Base-by-base conservation (phyloP, 2,329 filamentous ascomycete genomes). In the Colletotrichum aenigma region DNA sequence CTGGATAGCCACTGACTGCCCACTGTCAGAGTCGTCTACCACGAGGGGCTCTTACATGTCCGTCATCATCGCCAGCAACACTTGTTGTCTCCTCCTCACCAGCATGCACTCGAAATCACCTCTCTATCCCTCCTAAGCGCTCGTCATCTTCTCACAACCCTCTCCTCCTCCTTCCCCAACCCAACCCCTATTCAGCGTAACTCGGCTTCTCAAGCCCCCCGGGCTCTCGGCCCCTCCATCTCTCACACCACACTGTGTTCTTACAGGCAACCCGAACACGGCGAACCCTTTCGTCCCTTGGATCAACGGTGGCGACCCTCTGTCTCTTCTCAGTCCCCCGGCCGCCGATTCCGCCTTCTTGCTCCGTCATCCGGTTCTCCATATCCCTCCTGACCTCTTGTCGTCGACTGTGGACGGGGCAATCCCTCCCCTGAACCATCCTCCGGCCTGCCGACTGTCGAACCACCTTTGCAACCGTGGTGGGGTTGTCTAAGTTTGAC, bases 41-140 rank as follows among this genome's bases (percentile, higher is more conserved):
- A 65, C 65, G 74, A 75, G 56, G 70, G 73, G 32, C 64, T 74
- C 74, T 74, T 74, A 76, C 74, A 76, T 66, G 65, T 69, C 74
- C 66, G 65, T 48, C 70, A 76, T 74, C 58, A 30, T 74, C 58
- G 24, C 74, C n/a, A 74, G 64, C 65, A 69, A 69, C 70, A 34
- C 13, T 30, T 13, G 48, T 69, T 74, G 74, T 76, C 65, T 69
- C 43, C 43, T 52, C 58, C 70, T 74, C 71, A 48, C 62, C 71
- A 75, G 62, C 65, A 76, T 76, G 74, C 71, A 75, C 61, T 67
- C 71, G 66, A 66, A 55, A 75, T 62, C 66, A 38, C 48, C 48
- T 43, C 52, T 56, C 66, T 74, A 56, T 56, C 61, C 62, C 38
- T 75, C 61, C 52, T 76, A 75, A 61, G 61, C 60, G 18, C 56